Evolutionary conservation across 768 basidiomycete genomes (phyloP).

Genomic region (Solioccasus polychromus): DNA sequence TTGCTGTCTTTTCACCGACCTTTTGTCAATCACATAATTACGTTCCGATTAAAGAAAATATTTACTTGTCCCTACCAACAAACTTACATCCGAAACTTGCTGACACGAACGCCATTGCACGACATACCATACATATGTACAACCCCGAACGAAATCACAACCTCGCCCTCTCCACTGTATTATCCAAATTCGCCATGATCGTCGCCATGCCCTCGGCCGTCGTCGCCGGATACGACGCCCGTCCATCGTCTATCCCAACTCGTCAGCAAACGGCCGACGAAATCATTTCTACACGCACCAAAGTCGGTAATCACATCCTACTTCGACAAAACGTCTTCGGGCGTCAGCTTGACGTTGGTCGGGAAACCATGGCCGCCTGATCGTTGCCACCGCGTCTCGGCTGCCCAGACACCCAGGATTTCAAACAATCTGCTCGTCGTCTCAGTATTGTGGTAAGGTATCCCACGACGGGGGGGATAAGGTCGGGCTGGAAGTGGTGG

Average conservation of each 20-base stretch:
- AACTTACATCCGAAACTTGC: too few species aligned
- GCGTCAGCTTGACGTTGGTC: slow-evolving; percentile 64
- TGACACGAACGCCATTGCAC: too few species aligned
- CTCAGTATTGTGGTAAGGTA: slow-evolving; percentile 76
- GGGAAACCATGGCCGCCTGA: slow-evolving; percentile 88
- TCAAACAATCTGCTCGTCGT: slow-evolving; percentile 81
- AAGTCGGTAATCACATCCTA: slow-evolving; percentile 87
- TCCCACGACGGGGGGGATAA: slow-evolving; percentile 88
- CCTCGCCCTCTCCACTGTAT: slow-evolving; percentile 36
- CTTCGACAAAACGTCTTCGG: slow-evolving; percentile 76
- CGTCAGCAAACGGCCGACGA: slow-evolving; percentile 3
- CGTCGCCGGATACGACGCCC: slow-evolving; percentile 76
- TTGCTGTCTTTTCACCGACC: too few species aligned
- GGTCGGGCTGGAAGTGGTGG: slow-evolving; percentile 67
- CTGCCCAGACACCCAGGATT: slow-evolving; percentile 87
- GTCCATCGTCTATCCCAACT: slow-evolving; percentile 58
- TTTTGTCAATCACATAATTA: too few species aligned
- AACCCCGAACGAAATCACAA: too few species aligned
- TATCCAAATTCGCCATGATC: slow-evolving; percentile 61
- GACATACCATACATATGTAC: slow-evolving; percentile 34
- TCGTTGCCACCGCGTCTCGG: slow-evolving; percentile 91
- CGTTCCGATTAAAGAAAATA: too few species aligned
- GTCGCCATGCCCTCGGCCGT: slow-evolving; percentile 76
- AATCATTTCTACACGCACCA: slow-evolving; percentile 59
- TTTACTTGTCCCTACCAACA: too few species aligned